These are phyloP conservation scores for Aspergillus baeticus DNA, from an alignment of 495 filamentous ascomycete genomes.

Conservation along the genomic window DNA sequence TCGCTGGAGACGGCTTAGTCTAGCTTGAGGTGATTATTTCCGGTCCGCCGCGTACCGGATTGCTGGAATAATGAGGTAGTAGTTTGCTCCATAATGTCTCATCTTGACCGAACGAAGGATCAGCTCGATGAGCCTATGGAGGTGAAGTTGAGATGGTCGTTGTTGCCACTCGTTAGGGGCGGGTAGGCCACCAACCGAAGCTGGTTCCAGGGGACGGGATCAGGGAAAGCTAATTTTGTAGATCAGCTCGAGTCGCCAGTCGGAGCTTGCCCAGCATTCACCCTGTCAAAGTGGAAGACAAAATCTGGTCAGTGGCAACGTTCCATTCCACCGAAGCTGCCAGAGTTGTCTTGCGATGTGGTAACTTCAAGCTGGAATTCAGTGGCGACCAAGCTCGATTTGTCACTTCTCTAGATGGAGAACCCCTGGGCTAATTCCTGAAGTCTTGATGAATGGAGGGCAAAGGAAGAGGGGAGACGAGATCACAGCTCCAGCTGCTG, in stretches of 20 bases:
- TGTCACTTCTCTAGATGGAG: conserved; percentile 4
- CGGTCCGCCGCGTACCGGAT: too few species aligned
- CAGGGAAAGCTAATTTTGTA: conserved; percentile 15
- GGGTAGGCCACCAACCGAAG: conserved; percentile 16
- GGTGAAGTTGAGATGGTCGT: not conserved
- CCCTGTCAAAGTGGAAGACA: not conserved
- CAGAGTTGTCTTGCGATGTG: too few species aligned
- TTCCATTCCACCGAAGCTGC: too few species aligned
- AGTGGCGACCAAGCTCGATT: not conserved
- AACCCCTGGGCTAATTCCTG: not conserved
- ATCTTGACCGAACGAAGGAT: too few species aligned
- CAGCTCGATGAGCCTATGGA: not conserved
- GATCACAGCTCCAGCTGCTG: not conserved
- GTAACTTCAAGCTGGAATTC: conserved; percentile 5
- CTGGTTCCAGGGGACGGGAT: conserved; percentile 23
- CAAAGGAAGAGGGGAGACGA: too few species aligned
- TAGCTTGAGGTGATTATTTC: too few species aligned
- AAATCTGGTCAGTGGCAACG: not conserved
- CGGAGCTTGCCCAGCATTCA: not conserved
- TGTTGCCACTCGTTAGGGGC: not conserved
- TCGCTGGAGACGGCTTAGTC: too few species aligned
- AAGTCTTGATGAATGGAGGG: too few species aligned
- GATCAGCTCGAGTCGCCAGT: conserved; percentile 14
- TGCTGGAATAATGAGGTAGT: too few species aligned
- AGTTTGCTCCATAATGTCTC: too few species aligned